Conservation (phyloP, 345 rosid species). For the rapeseed (Brassica napus) region Da-Ae NC_063437.1:271501-272000, state of each 20-base stretch:
- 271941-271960: neutral
- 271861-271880: neutral
- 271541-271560: neutral
- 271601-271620: neutral
- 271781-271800: neutral
- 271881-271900: neutral
- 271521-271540: neutral
- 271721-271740: neutral
- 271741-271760: neutral
- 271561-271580: neutral
- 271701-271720: neutral
- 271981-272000: neutral
- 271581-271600: neutral
- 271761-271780: too few relatives aligned
- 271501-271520: conserved; percentile 13
- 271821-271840: neutral
- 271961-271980: neutral
- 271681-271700: neutral
- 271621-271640: neutral
- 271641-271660: neutral
- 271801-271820: neutral
- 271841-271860: neutral
- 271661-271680: neutral
- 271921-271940: neutral
- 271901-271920: neutral